phyloP scores from a whole-genome alignment of 176 grass and related monocot genomes.

The Oryza coarctata region DNA sequence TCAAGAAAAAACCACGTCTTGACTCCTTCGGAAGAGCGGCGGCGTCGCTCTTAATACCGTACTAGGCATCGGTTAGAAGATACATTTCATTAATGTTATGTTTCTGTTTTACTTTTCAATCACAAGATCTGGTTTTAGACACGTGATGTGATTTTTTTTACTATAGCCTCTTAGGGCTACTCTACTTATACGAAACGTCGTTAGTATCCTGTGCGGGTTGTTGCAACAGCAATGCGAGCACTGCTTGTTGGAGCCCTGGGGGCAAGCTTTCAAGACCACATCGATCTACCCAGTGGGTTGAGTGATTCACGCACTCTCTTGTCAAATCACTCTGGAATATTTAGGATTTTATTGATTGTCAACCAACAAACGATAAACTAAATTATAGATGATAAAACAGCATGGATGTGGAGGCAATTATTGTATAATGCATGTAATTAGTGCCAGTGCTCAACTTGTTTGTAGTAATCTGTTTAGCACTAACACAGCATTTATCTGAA shows the following conservation, averaged over 20 bases:
- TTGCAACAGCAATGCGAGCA: no score
- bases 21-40: no score
- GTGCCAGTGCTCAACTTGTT: constrained; percentile 1
- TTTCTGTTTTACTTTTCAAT: no score
- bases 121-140: no score
- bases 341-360: constrained; percentile 30
- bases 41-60: no score
- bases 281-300: constrained; percentile 4
- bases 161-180: no score
- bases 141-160: no score
- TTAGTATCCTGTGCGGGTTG: no score
- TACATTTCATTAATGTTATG: no score
- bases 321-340: constrained; percentile 18
- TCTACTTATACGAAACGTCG: no score
- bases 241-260: neutral
- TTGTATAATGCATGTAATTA: neutral
- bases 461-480: neutral
- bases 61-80: no score
- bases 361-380: constrained; percentile 12
- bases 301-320: constrained; percentile 19
- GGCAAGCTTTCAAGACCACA: neutral
- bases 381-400: neutral
- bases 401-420: neutral
- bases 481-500: neutral
- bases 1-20: no score